Percentiles rank a stretch among this genome's conserved stretches.
These are phyloP conservation scores for Apophysomyces variabilis DNA, from an alignment of 371 early-diverging fungal species.

Conservation along the genomic window DNA sequence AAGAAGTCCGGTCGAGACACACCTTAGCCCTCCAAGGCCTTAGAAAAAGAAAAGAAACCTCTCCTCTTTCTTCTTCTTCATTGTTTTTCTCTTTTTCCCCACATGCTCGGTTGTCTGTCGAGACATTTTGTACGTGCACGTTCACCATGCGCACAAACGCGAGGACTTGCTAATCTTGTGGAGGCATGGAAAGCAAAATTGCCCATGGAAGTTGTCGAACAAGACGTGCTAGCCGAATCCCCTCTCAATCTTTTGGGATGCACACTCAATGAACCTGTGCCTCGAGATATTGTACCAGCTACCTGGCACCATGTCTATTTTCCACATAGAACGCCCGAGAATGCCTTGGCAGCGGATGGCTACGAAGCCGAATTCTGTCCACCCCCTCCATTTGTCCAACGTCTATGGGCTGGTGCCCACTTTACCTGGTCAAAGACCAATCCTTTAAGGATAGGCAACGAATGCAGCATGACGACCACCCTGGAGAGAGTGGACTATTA, in stretches of 20 bases:
- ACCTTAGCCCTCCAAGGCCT: too few relatives aligned
- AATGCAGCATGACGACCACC: slow-evolving; percentile 57
- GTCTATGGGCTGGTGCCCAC: slow-evolving; percentile 89
- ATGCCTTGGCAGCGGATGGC: slow-evolving; percentile 76
- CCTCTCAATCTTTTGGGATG: slow-evolving; percentile 35
- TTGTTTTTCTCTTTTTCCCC: not conserved
- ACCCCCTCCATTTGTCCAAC: slow-evolving; percentile 73
- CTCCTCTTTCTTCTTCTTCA: not conserved
- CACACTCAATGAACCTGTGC: slow-evolving; percentile 36
- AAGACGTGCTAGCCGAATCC: slow-evolving; percentile 42
- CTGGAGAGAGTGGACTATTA: slow-evolving; percentile 59
- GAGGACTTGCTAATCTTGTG: not conserved
- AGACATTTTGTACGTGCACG: not conserved
- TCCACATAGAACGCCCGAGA: slow-evolving; percentile 70
- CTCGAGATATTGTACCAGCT: slow-evolving; percentile 64
- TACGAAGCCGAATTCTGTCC: slow-evolving; percentile 78
- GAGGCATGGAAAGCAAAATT: not conserved
- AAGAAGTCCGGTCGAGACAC: too few relatives aligned
- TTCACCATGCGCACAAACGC: not conserved
- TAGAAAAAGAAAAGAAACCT: too few relatives aligned
- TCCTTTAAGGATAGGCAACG: slow-evolving; percentile 66
- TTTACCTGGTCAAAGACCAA: slow-evolving; percentile 63
- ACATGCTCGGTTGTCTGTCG: not conserved
- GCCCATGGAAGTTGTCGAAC: slow-evolving; percentile 18
- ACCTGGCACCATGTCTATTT: slow-evolving; percentile 82